Evolutionary conservation across 73 alveolate species (phyloP), one percentile per base, ranked within the genome.

Genomic region (Tetrahymena elliotti): DNA sequence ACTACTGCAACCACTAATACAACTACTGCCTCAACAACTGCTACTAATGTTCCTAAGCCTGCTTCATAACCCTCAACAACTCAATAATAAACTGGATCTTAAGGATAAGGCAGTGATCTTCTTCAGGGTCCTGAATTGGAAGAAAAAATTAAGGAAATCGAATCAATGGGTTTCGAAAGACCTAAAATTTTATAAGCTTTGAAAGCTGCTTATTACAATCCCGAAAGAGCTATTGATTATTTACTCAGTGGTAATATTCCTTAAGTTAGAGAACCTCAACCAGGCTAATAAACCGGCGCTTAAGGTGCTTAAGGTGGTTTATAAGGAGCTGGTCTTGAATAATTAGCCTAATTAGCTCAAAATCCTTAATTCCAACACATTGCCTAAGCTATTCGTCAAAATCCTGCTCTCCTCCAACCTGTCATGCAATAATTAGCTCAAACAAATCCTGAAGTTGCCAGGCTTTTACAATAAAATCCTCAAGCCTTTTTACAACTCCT

Each of bases 171-270:
- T 47, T 94, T 94, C 24, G 38, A 37, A 38, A 84, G 96, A 82
- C 92, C 93, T 33, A 88, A 94, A 52, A 52, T 94, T 52, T 38
- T 88, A 6, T 53, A 84, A 68, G 96, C 96, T 47, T 84, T 94
- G 95, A 94, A 92, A 39, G 96, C 96, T 22, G 96, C 96, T 41
- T 94, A 84, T 93, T 84, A 94, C 83, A 94, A 94, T 33, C 95
- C 96, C 33, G 96, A 94, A 31, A 94, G 96, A 92, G 96, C 96
- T 15, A 54, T 92, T 84, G 96, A 94, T 40, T 94, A 94, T 93
- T 94, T 94, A 53, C 38, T 94, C 27, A 94, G 93, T 88, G 96
- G 93, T 84, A 40, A 31, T 68, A 68, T 68, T 68, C 88, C 88
- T 31, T n/a, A 68, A 68, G 88, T 53, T 53, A 53, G 84, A 53